phyloP scores from a whole-genome alignment of 2,329 filamentous ascomycete species.

The Cadophora sp. region DNA sequence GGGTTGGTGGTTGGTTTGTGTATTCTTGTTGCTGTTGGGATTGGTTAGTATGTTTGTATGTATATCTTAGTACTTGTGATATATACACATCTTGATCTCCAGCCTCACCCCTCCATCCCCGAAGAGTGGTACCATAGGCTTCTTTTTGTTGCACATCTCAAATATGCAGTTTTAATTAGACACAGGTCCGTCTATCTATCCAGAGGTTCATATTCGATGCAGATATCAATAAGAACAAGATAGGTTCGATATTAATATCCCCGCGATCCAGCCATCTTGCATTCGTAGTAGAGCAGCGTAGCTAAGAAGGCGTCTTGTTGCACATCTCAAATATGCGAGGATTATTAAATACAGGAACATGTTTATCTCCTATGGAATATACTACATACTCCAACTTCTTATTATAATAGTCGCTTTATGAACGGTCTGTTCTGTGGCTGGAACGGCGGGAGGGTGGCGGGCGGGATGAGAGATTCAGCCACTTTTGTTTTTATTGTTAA shows the following conservation, averaged over 20 bases:
- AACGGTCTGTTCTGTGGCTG: neutral
- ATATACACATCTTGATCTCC: neutral
- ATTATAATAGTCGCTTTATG: too few relatives aligned
- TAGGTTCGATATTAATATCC: too few relatives aligned
- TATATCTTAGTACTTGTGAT: constrained; percentile 1
- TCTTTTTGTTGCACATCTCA: neutral
- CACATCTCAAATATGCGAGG: neutral
- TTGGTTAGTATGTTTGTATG: neutral
- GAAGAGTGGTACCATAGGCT: neutral
- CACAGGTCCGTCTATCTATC: neutral
- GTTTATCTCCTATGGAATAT: neutral
- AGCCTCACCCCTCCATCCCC: neutral
- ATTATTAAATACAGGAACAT: neutral
- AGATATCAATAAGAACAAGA: too few relatives aligned
- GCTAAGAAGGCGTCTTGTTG: neutral
- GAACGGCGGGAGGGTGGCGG: neutral
- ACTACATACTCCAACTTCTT: too few relatives aligned
- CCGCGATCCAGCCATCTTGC: too few relatives aligned
- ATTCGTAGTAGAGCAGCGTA: too few relatives aligned
- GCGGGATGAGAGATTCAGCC: neutral
- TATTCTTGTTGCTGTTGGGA: neutral
- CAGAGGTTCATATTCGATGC: neutral
- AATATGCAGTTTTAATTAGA: neutral
- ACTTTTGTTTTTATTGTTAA: neutral
- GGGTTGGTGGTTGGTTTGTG: neutral